Percentiles rank a stretch among this genome's conserved stretches.
These are phyloP conservation scores for Echinosophora koreensis DNA, from an alignment of 306 rosid species.

Conservation along the genomic window DNA sequence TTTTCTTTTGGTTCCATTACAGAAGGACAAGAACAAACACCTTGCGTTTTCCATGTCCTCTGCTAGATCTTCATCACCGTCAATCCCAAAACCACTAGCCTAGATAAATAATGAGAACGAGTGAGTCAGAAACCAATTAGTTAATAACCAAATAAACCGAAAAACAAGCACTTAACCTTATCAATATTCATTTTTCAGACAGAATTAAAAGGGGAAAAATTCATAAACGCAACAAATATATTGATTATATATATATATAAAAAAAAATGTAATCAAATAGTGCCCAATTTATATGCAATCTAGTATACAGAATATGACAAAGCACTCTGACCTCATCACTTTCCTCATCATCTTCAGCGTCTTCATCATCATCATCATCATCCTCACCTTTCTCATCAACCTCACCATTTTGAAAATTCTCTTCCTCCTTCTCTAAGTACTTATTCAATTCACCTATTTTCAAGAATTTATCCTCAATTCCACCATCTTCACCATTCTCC, in stretches of 20 bases:
- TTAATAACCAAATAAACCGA: neutral
- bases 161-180: neutral
- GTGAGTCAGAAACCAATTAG: constrained; percentile 30
- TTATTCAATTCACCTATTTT: constrained; percentile 74
- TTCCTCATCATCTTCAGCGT: constrained; percentile 60
- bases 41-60: constrained; percentile 62
- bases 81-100: constrained; percentile 68
- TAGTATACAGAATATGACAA: neutral
- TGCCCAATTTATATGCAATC: neutral
- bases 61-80: constrained; percentile 58
- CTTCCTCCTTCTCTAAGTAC: constrained; percentile 74
- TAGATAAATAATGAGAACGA: constrained; percentile 46
- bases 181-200: constrained; percentile 10
- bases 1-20: neutral
- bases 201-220: neutral
- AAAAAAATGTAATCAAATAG: neutral
- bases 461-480: constrained; percentile 77
- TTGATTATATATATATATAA: neutral
- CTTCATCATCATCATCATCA: constrained; percentile 42
- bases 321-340: constrained; percentile 61
- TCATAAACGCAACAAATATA: neutral
- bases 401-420: constrained; percentile 63
- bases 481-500: constrained; percentile 50
- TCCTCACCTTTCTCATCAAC: constrained; percentile 43
- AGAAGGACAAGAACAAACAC: constrained; percentile 49